A percentile compares a stretch with the other conserved stretches of the same genome.
These are phyloP conservation scores for Oryza coarctata DNA, from an alignment of 176 grass and related monocot genomes.

Conservation along the genomic window DNA sequence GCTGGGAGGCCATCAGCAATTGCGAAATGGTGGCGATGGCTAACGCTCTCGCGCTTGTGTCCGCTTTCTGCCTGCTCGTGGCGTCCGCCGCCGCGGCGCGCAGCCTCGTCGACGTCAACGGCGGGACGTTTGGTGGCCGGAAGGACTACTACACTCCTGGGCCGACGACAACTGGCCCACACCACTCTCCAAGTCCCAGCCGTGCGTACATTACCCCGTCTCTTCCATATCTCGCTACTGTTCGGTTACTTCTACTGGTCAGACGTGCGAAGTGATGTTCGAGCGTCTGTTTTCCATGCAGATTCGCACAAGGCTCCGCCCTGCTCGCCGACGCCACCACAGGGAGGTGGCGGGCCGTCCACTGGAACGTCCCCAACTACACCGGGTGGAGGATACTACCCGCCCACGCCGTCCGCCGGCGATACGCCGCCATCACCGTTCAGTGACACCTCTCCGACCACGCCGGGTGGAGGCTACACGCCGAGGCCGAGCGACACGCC, in stretches of 20 bases:
- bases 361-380: not conserved
- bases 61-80: slow-evolving; percentile 28
- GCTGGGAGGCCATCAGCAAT: not conserved
- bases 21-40: slow-evolving; percentile 14
- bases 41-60: not conserved
- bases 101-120: not conserved
- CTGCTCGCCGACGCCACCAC: slow-evolving; percentile 25
- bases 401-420: not conserved
- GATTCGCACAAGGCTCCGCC: not conserved
- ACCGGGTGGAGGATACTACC: slow-evolving; percentile 9
- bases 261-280: not conserved
- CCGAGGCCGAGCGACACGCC: not conserved
- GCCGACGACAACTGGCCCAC: not conserved
- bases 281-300: not conserved
- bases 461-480: not conserved
- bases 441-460: not conserved
- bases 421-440: not conserved
- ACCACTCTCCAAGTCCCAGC: not conserved
- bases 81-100: slow-evolving; percentile 10
- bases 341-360: slow-evolving; percentile 19
- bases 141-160: slow-evolving; percentile 38
- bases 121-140: slow-evolving; percentile 18
- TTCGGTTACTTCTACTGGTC: not conserved
- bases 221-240: not conserved
- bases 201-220: not conserved